Percentiles rank a stretch among this genome's conserved stretches.
phyloP scores from a whole-genome alignment of 1,284 basidiomycete genomes.

The Ganoderma leucocontextum region DNA sequence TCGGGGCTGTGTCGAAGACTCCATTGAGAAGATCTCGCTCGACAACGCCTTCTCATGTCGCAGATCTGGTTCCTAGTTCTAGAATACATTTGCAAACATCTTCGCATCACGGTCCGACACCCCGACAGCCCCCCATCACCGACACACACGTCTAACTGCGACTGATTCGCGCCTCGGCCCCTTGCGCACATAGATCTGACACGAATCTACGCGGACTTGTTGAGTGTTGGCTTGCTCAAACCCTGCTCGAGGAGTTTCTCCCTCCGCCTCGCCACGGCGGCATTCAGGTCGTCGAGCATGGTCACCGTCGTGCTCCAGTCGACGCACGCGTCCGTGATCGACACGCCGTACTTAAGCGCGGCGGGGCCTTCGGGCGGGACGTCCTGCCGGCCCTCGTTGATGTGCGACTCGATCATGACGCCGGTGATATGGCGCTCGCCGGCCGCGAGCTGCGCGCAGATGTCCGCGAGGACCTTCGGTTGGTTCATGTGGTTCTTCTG shows the following conservation, averaged over 20 bases:
- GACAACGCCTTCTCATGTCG: background rate
- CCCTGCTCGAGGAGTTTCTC: slow-evolving; percentile 44
- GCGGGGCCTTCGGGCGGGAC: slow-evolving; percentile 69
- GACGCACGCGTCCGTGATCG: slow-evolving; percentile 94
- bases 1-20: background rate
- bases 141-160: background rate
- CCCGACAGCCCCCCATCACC: background rate
- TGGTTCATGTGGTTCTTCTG: slow-evolving; percentile 94
- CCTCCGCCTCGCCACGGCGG: slow-evolving; percentile 54
- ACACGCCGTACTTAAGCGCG: slow-evolving; percentile 84
- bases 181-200: background rate
- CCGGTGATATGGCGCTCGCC: slow-evolving; percentile 89
- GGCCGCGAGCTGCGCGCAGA: slow-evolving; percentile 81
- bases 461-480: slow-evolving; percentile 78
- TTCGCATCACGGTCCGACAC: background rate
- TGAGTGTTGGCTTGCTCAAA: slow-evolving; percentile 30
- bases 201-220: slow-evolving; percentile 1
- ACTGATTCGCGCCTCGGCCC: background rate
- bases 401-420: slow-evolving; percentile 96
- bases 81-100: slow-evolving; percentile 8
- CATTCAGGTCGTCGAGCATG: slow-evolving; percentile 82
- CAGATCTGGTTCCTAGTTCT: slow-evolving; percentile 8
- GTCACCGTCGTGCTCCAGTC: slow-evolving; percentile 86
- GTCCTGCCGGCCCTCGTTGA: slow-evolving; percentile 89
- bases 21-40: background rate